A percentile compares a stretch with the other conserved stretches of the same genome.
phyloP scores from a whole-genome alignment of 2,329 filamentous ascomycete species.

The Beauveria asiatica region DNA sequence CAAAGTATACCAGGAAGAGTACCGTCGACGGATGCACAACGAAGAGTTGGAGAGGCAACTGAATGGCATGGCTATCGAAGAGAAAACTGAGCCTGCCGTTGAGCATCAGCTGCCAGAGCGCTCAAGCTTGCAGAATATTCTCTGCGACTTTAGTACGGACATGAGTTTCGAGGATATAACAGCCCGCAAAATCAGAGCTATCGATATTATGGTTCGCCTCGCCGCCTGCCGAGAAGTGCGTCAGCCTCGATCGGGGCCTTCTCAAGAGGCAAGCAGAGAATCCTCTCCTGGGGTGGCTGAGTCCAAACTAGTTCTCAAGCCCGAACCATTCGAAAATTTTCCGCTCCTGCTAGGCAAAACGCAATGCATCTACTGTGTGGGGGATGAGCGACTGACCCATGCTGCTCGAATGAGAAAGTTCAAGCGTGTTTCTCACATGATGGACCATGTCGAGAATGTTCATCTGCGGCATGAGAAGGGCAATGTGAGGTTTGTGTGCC shows the following conservation, averaged over 20 bases:
- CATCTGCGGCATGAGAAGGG: constrained; percentile 1
- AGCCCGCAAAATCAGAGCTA: background rate
- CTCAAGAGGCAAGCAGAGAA: no score
- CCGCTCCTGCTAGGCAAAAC: constrained; percentile 5
- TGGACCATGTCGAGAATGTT: constrained; percentile 6
- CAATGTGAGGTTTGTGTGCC: constrained; percentile 2
- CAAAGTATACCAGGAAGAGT: constrained; percentile 8
- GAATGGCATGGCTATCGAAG: background rate
- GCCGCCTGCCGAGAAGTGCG: constrained; percentile 10
- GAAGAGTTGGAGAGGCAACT: constrained; percentile 10
- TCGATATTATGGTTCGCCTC: constrained; percentile 11
- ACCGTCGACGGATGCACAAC: constrained; percentile 1
- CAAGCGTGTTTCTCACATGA: constrained; percentile 10
- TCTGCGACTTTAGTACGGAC: constrained; percentile 2
- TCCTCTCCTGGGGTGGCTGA: no score
- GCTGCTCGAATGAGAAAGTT: background rate
- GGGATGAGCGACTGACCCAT: constrained; percentile 9
- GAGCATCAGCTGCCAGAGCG: background rate
- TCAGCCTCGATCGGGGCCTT: background rate
- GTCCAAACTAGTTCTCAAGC: no score
- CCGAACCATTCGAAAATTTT: constrained; percentile 5
- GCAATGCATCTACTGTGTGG: constrained; percentile 11
- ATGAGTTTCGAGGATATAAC: background rate
- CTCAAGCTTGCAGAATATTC: background rate
- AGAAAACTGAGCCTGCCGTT: background rate